Base-by-base conservation (phyloP, 2,329 filamentous ascomycete species). In the Cyphellophora attinorum region DNA sequence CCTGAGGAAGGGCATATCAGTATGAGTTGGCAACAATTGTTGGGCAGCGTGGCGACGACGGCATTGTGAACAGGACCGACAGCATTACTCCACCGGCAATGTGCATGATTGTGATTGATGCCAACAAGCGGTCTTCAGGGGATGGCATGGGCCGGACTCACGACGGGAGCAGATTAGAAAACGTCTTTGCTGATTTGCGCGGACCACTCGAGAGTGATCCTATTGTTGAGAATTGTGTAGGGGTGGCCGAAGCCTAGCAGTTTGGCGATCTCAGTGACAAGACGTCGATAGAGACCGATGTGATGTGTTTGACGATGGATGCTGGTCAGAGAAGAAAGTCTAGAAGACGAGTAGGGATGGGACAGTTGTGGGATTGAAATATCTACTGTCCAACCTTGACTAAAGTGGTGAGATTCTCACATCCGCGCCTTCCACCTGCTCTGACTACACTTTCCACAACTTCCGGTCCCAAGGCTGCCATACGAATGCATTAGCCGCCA, bases 111-210 rank as follows among this genome's bases (percentile, higher is more conserved):
- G n/a, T n/a, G n/a, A n/a, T n/a, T n/a, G n/a, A n/a, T n/a, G n/a
- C n/a, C n/a, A n/a, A n/a, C n/a, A n/a, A n/a, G n/a, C n/a, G n/a
- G n/a, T n/a, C n/a, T n/a, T n/a, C n/a, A n/a, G n/a, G n/a, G n/a
- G n/a, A n/a, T n/a, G n/a, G 21, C 32, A 17, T 29, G 21, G 33
- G 33, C 18, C 19, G 18, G 17, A 68, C 85, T 62, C 75, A 94
- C 88, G 86, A 94, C 76, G 91, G 91, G 53, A 95, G 81, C 55
- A 93, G 81, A 70, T 93, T 95, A 73, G 86, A 89, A 81, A 94
- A 95, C 88, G 85, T 94, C 69, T 84, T 94, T 85, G 74, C 81
- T 79, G 70, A 72, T 60, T 8, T 31, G 58, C 59, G 25, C 38
- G 43, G 44, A 46, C 38, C 47, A 48, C 45, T 44, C 42, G 38